A percentile compares a stretch with the other conserved stretches of the same genome.
Evolutionary conservation across 129 eudicot genomes (phyloP).

Genomic region (Deinandra increscens): DNA sequence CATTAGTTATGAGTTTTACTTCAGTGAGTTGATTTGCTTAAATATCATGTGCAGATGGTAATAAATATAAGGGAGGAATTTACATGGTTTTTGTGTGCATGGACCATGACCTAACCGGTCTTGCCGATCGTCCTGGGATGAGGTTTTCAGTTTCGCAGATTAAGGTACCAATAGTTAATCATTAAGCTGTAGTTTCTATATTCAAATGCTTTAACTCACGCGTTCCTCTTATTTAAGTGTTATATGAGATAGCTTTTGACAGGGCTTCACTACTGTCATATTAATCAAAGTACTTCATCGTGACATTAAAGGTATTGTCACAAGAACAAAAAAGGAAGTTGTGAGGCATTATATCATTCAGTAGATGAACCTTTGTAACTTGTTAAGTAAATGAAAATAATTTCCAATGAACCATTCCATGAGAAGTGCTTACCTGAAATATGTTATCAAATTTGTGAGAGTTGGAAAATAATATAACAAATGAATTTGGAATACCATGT

Average conservation of each 20-base stretch:
- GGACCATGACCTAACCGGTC: conserved; percentile 99
- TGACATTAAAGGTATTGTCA: conserved; percentile 77
- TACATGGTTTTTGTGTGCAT: conserved; percentile 98
- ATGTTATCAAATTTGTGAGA: neutral
- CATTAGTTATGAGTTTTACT: neutral
- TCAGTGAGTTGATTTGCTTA: conserved; percentile 25
- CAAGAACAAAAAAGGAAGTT: neutral
- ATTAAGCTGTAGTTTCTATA: no score
- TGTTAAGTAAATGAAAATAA: conserved; percentile 1
- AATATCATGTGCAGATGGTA: conserved; percentile 48
- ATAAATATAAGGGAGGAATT: conserved; percentile 74
- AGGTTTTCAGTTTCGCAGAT: conserved; percentile 88
- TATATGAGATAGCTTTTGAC: conserved; percentile 93
- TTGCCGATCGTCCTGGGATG: conserved; percentile 93
- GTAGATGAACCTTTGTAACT: neutral
- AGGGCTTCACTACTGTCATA: conserved; percentile 96
- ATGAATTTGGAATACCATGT: no score
- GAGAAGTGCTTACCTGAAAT: neutral
- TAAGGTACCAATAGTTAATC: conserved; percentile 66
- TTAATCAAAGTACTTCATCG: conserved; percentile 92
- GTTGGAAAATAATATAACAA: neutral
- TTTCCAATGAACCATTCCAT: neutral
- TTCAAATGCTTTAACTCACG: conserved; percentile 25
- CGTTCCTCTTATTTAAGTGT: conserved; percentile 52
- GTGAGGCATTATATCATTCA: conserved; percentile 1